Base-by-base conservation (phyloP, 192 early-diverging fungal genomes). In the Pilobolus umbonatus region DNA sequence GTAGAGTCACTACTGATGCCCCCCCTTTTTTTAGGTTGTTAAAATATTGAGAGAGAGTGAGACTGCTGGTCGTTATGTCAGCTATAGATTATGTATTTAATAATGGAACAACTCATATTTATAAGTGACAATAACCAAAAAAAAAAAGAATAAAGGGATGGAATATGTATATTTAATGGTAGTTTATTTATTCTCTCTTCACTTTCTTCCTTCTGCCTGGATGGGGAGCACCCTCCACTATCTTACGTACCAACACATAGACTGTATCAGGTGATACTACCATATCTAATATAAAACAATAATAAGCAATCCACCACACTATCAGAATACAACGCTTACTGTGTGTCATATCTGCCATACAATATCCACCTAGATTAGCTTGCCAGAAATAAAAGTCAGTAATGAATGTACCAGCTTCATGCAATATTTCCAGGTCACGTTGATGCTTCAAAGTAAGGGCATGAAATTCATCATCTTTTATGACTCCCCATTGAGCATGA, bases 61-160 rank as follows among this genome's bases (percentile, higher is more conserved):
- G 75, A 99, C 96, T 15, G 94, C 93, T 52, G 96, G 96, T 53
- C 90, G 94, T 45, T 97, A 99, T 61, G 86, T 98, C 46, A 97
- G 93, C 60, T 98, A 98, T 76, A 85, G 96, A 28, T 79, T 95
- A 49, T 97, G 95, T 72, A 85, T 92, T 64, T 97, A 87, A 82
- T 21, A 9, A 12, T 22, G 14, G 32, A 53, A 53, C 19, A 7
- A 34, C 12, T 14, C 15, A 52, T 49, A 29, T 50, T 1, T 43
- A 9, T 43, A 43, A n/a, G 6, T 26, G 12, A 26, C 24, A 15
- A 40, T 26, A 55, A 40, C 17, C 17, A 39, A 40, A 55, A 35
- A 35, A 35, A 10, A 42, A 42, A 42, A 42, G n/a, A n/a, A n/a
- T n/a, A n/a, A n/a, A 42, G 19, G 9, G 19, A 42, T 42, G 15